These are phyloP conservation scores for Gossypium australe DNA, from an alignment of 345 rosid genomes.

Conservation along the genomic window DNA sequence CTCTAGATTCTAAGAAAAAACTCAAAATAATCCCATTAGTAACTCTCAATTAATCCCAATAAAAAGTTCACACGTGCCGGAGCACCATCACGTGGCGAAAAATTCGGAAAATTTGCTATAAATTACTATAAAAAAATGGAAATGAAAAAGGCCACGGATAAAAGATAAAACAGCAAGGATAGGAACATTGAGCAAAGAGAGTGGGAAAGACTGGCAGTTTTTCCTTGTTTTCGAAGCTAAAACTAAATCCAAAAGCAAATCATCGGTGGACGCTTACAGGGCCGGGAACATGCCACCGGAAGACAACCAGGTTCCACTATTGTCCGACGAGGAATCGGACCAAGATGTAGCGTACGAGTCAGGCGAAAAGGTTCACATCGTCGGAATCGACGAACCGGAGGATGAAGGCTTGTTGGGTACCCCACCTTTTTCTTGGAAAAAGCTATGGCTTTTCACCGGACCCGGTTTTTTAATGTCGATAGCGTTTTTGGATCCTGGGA, in stretches of 20 bases:
- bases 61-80: neutral
- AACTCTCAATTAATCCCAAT: neutral
- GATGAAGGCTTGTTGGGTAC: constrained; percentile 18
- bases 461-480: constrained; percentile 95
- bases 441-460: constrained; percentile 90
- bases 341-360: constrained; percentile 59
- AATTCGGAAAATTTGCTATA: neutral
- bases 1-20: no score
- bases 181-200: neutral
- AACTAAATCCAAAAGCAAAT: neutral
- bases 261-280: neutral
- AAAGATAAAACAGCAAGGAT: neutral
- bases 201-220: neutral
- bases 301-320: constrained; percentile 26
- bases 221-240: neutral
- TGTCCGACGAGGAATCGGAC: constrained; percentile 18
- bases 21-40: no score
- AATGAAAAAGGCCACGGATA: neutral
- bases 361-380: constrained; percentile 61
- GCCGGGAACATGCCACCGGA: constrained; percentile 16
- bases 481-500: constrained; percentile 94
- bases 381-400: constrained; percentile 38
- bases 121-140: neutral
- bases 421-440: constrained; percentile 89
- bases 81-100: neutral